phyloP scores from a whole-genome alignment of 2,329 filamentous ascomycete genomes.

The Fusarium nygamai region DNA sequence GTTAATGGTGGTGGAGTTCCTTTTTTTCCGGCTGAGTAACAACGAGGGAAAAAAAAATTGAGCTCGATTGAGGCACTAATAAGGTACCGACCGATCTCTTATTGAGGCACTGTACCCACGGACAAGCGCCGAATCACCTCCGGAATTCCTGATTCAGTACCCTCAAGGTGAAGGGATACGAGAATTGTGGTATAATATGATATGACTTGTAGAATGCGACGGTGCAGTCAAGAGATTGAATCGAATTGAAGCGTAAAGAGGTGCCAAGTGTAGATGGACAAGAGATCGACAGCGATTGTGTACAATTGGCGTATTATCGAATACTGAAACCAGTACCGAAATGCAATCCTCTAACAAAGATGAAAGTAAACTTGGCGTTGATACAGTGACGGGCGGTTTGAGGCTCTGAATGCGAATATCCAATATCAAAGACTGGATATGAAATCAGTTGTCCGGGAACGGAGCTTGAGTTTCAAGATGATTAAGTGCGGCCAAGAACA shows the following conservation, averaged over 20 bases:
- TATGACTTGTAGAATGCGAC: not conserved
- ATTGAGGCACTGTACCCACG: slow-evolving; percentile 22
- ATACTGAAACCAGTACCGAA: not conserved
- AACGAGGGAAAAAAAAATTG: slow-evolving; percentile 23
- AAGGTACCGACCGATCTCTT: not conserved
- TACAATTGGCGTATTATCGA: not conserved
- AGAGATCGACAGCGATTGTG: not conserved
- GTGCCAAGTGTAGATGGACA: not conserved
- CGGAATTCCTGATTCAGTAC: slow-evolving; percentile 10
- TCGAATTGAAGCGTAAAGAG: not conserved
- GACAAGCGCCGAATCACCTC: slow-evolving; percentile 31
- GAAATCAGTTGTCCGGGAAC: slow-evolving; percentile 14
- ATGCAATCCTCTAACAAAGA: not conserved
- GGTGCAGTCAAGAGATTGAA: not conserved
- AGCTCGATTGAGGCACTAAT: slow-evolving; percentile 34
- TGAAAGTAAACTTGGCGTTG: not conserved
- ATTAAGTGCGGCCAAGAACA: slow-evolving; percentile 9
- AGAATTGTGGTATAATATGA: not conserved
- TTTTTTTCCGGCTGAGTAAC: slow-evolving; percentile 42
- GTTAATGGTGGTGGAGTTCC: slow-evolving; percentile 19
- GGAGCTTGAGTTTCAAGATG: slow-evolving; percentile 13
- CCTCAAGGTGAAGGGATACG: not conserved
- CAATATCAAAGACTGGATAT: slow-evolving; percentile 1
- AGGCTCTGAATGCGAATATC: not conserved
- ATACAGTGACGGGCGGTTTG: not conserved